Percentiles rank a stretch among this genome's conserved stretches.
Evolutionary conservation across 805 yeast genomes (phyloP).

Genomic region (Lachancea thermotolerans): DNA sequence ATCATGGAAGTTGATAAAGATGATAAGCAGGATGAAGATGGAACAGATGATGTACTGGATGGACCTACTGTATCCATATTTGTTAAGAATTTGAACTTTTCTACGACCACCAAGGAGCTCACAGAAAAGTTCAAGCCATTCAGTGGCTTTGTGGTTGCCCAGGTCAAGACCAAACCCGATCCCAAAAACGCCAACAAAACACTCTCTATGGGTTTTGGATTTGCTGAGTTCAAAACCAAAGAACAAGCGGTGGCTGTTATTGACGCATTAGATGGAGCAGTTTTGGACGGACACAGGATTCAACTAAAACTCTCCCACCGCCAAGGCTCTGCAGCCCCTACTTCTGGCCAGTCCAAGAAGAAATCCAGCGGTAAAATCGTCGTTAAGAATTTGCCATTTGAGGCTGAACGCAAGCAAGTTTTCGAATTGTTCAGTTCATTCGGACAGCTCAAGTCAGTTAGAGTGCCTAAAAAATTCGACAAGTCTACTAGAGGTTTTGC

Average conservation of each 20-base stretch:
- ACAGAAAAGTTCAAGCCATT: slow-evolving; percentile 57
- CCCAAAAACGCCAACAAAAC: slow-evolving; percentile 58
- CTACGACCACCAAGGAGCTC: slow-evolving; percentile 57
- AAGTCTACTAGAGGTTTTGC: slow-evolving; percentile 96
- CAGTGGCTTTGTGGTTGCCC: slow-evolving; percentile 75
- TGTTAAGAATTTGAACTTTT: slow-evolving; percentile 85
- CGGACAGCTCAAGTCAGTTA: slow-evolving; percentile 88
- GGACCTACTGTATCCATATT: slow-evolving; percentile 86
- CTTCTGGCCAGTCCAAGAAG: slow-evolving; percentile 21
- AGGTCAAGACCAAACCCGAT: slow-evolving; percentile 83
- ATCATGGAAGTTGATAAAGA: slow-evolving; percentile 38
- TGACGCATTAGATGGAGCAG: slow-evolving; percentile 61
- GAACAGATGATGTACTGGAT: slow-evolving; percentile 35
- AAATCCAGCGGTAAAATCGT: slow-evolving; percentile 61
- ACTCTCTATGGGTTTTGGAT: slow-evolving; percentile 97
- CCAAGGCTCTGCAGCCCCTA: slow-evolving; percentile 36
- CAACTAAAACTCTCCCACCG: slow-evolving; percentile 87
- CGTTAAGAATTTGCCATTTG: slow-evolving; percentile 95
- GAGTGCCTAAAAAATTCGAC: slow-evolving; percentile 95
- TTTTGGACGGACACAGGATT: slow-evolving; percentile 82
- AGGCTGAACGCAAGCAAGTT: slow-evolving; percentile 89
- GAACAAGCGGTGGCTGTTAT: slow-evolving; percentile 77
- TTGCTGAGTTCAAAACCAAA: slow-evolving; percentile 78
- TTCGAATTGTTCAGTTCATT: slow-evolving; percentile 88
- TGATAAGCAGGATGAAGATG: slow-evolving; percentile 40